A percentile compares a stretch with the other conserved stretches of the same genome.
These are phyloP conservation scores for Colletotrichum caudatum DNA, from an alignment of 2,329 filamentous ascomycete genomes.

Conservation along the genomic window DNA sequence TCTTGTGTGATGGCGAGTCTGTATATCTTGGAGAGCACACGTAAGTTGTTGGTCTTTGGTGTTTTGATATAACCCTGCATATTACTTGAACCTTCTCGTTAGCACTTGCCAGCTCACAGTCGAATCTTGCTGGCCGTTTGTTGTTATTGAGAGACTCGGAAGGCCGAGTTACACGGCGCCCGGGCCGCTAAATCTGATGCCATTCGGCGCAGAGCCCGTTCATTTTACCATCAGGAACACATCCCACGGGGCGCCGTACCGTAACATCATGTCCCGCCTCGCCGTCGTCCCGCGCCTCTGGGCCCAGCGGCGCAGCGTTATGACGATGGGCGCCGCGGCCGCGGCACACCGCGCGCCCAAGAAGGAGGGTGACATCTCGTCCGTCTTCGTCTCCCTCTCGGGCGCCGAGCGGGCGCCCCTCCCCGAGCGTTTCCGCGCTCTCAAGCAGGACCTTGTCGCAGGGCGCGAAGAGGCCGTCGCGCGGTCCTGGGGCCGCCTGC, in stretches of 20 bases:
- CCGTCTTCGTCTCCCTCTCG: constrained; percentile 70
- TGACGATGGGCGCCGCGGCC: constrained; percentile 30
- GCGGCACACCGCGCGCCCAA: constrained; percentile 49
- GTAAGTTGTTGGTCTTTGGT: neutral
- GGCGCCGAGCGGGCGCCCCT: constrained; percentile 59
- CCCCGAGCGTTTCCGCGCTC: constrained; percentile 65
- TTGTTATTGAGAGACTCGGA: neutral
- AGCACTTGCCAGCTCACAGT: neutral
- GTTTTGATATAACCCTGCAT: neutral
- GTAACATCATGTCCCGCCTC: constrained; percentile 15
- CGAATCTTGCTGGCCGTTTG: neutral
- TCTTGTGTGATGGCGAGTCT: neutral
- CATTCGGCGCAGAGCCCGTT: neutral
- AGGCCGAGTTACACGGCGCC: neutral
- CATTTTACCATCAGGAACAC: neutral
- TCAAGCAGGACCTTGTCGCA: constrained; percentile 65
- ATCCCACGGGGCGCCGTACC: too few relatives aligned
- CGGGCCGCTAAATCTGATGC: neutral
- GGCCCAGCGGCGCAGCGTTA: constrained; percentile 22
- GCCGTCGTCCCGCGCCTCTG: neutral
- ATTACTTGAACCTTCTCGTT: neutral
- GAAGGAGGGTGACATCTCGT: constrained; percentile 72
- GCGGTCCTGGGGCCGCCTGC: constrained; percentile 62
- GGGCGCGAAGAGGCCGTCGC: constrained; percentile 62
- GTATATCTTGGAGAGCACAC: neutral